Conservation (phyloP, 2,329 filamentous ascomycete genomes). For the Sarocladium oryzae region DNA sequence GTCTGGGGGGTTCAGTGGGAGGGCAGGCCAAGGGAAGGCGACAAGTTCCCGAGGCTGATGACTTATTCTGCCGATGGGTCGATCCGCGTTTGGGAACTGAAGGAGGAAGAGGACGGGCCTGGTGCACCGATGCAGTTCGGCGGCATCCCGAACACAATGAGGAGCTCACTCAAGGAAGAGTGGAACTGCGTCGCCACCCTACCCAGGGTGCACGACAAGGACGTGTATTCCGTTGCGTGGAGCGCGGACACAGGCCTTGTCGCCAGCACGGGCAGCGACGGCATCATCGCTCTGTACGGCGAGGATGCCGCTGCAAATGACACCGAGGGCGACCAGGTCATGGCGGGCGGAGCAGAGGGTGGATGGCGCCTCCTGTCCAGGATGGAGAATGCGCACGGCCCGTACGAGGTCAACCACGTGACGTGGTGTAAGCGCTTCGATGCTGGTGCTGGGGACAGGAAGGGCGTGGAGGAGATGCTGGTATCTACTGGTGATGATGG, state of each 20-base stretch:
- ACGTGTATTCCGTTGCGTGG: slow-evolving; percentile 83
- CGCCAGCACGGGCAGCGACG: slow-evolving; percentile 86
- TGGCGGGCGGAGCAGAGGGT: slow-evolving; percentile 17
- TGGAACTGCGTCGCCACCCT: slow-evolving; percentile 76
- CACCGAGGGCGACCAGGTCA: slow-evolving; percentile 22
- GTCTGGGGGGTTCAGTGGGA: slow-evolving; percentile 86
- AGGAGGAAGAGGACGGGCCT: slow-evolving; percentile 45
- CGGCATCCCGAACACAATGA: slow-evolving; percentile 84
- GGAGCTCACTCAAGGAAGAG: slow-evolving; percentile 67
- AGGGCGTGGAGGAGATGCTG: slow-evolving; percentile 70
- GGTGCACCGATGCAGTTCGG: slow-evolving; percentile 36
- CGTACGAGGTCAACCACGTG: slow-evolving; percentile 91
- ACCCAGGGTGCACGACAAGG: slow-evolving; percentile 67
- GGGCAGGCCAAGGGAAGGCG: slow-evolving; percentile 31
- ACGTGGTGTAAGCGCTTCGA: slow-evolving; percentile 80
- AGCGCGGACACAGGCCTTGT: slow-evolving; percentile 69
- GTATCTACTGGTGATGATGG: slow-evolving; percentile 92
- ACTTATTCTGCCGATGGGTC: slow-evolving; percentile 82
- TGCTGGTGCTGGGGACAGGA: slow-evolving; percentile 45
- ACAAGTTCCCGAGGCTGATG: slow-evolving; percentile 55
- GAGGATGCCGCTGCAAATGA: slow-evolving; percentile 37
- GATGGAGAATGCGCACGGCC: slow-evolving; percentile 73
- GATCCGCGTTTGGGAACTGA: slow-evolving; percentile 71
- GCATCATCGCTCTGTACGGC: slow-evolving; percentile 70
- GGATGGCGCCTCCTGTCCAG: slow-evolving; percentile 68